These are phyloP conservation scores for Pseudofabraea citricarpa DNA, from an alignment of 2,329 filamentous ascomycete genomes.

Conservation along the genomic window DNA sequence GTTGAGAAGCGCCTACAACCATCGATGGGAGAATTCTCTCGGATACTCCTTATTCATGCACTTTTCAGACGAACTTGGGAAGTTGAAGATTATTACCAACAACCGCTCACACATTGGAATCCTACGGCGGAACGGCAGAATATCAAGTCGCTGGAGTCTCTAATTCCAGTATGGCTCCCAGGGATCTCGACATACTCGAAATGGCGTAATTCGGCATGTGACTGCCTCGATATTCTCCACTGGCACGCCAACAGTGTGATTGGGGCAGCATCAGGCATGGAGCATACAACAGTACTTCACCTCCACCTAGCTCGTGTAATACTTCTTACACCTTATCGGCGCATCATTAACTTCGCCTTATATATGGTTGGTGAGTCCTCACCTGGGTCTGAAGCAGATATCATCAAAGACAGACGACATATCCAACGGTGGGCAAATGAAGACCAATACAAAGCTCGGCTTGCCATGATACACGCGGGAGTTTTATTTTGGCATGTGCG, in stretches of 20 bases:
- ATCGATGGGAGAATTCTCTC: slow-evolving; percentile 42
- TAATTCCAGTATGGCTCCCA: slow-evolving; percentile 40
- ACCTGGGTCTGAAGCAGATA: slow-evolving; percentile 12
- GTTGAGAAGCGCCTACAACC: slow-evolving; percentile 41
- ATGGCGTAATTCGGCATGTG: slow-evolving; percentile 38
- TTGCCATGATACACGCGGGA: slow-evolving; percentile 49
- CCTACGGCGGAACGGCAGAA: slow-evolving; percentile 35
- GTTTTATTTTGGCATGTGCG: slow-evolving; percentile 47
- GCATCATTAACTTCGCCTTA: slow-evolving; percentile 15
- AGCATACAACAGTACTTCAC: slow-evolving; percentile 38
- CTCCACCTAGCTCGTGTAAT: slow-evolving; percentile 37
- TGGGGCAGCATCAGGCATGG: slow-evolving; percentile 32
- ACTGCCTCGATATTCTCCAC: slow-evolving; percentile 37
- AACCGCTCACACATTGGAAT: slow-evolving; percentile 40
- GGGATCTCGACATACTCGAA: slow-evolving; percentile 40
- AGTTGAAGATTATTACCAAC: slow-evolving; percentile 37
- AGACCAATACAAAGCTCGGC: slow-evolving; percentile 51
- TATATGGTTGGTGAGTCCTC: slow-evolving; percentile 4
- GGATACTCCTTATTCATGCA: slow-evolving; percentile 43
- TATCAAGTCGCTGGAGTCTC: slow-evolving; percentile 26
- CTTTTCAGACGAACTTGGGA: slow-evolving; percentile 45
- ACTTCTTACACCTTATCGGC: slow-evolving; percentile 31
- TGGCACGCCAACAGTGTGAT: slow-evolving; percentile 38
- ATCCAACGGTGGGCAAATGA: slow-evolving; percentile 43
- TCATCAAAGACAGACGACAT: slow-evolving; percentile 21